phyloP scores from a whole-genome alignment of 2,329 filamentous ascomycete genomes.

The Colletotrichum magnum region DNA sequence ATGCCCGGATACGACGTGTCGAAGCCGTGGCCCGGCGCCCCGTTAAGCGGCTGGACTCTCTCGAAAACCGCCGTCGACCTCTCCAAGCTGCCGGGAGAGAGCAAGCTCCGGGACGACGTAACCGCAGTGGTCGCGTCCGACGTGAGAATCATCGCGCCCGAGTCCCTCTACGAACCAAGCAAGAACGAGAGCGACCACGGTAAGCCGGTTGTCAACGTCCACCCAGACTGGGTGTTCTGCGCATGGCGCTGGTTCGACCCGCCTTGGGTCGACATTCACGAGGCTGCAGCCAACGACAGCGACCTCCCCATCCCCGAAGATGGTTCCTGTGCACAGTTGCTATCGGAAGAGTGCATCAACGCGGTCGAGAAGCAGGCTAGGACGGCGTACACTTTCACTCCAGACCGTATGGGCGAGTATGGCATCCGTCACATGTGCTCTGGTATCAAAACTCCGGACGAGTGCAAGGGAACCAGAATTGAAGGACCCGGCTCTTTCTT shows the following conservation, averaged over 20 bases:
- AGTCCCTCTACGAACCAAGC: constrained; percentile 12
- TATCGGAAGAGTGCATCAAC: constrained; percentile 6
- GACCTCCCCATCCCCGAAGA: not conserved
- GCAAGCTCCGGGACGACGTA: not conserved
- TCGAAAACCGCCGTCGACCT: constrained; percentile 11
- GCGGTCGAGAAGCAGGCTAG: constrained; percentile 10
- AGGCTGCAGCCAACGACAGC: constrained; percentile 2
- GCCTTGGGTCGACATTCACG: not conserved
- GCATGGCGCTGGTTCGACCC: constrained; percentile 16
- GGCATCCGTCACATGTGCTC: constrained; percentile 11
- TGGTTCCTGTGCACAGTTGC: constrained; percentile 16
- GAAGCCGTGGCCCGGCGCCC: constrained; percentile 8
- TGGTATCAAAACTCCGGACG: constrained; percentile 3
- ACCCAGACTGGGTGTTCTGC: constrained; percentile 20
- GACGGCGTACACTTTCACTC: constrained; percentile 6
- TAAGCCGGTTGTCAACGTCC: constrained; percentile 2
- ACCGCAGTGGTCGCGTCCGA: not conserved
- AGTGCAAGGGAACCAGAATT: not conserved
- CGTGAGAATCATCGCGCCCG: constrained; percentile 14
- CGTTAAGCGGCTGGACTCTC: constrained; percentile 10
- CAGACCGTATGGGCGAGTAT: not conserved
- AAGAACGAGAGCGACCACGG: constrained; percentile 12
- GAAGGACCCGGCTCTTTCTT: not conserved
- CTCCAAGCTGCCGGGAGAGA: not conserved
- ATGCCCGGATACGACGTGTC: constrained; percentile 10